Evolutionary conservation across 2,329 filamentous ascomycete species (phyloP).

Genomic region (Fusarium heterosporum): DNA sequence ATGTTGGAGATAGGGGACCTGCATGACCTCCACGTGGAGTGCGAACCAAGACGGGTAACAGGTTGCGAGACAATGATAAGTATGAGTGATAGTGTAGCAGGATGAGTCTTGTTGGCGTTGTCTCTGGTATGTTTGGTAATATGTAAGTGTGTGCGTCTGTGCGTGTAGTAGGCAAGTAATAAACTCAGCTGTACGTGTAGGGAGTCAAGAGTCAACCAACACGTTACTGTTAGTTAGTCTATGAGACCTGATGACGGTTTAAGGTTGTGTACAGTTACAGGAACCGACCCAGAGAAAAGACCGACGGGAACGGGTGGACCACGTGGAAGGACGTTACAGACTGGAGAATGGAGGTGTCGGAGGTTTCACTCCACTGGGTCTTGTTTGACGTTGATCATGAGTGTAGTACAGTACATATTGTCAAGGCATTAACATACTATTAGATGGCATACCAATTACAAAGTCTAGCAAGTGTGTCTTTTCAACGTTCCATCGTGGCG

Average conservation of each 20-base stretch:
- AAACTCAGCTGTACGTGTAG: not conserved
- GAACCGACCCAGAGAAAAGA: constrained; percentile 8
- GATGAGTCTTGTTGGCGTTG: not conserved
- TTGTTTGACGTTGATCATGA: constrained; percentile 33
- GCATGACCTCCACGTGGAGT: constrained; percentile 44
- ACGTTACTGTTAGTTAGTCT: not conserved
- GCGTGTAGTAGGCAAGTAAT: not conserved
- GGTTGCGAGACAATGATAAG: constrained; percentile 27
- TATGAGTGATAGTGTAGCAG: not conserved
- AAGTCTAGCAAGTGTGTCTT: not conserved
- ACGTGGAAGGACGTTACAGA: constrained; percentile 35
- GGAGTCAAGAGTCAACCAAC: not conserved
- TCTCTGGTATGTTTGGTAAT: not conserved
- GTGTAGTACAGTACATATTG: not conserved
- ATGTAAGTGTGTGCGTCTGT: not conserved
- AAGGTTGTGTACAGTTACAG: constrained; percentile 21
- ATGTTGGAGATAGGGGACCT: constrained; percentile 43
- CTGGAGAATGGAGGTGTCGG: not conserved
- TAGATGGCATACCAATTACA: too few species aligned
- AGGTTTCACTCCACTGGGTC: constrained; percentile 27
- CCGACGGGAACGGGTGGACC: constrained; percentile 31
- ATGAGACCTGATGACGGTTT: not conserved
- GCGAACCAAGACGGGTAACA: constrained; percentile 25
- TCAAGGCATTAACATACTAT: too few species aligned
- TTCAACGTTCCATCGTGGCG: constrained; percentile 18